phyloP scores from a whole-genome alignment of 2,329 filamentous ascomycete genomes.

The Hymenoscyphus infarciens region DNA sequence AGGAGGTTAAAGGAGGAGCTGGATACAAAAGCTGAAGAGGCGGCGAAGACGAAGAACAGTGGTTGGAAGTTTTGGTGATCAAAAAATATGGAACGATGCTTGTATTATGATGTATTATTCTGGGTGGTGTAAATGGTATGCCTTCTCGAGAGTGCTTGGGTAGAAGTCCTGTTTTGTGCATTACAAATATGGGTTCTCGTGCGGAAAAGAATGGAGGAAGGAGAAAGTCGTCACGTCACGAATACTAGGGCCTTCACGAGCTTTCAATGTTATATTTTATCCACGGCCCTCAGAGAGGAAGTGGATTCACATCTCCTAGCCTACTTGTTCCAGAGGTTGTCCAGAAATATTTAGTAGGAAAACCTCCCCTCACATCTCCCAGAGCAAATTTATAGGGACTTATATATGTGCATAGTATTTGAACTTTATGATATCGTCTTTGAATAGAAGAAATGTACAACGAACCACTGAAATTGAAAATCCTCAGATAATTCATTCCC shows the following conservation, averaged over 20 bases:
- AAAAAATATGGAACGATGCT: not conserved
- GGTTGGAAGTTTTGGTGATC: slow-evolving; percentile 35
- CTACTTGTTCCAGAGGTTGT: no score
- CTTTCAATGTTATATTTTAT: no score
- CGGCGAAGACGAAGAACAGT: slow-evolving; percentile 22
- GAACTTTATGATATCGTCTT: not conserved
- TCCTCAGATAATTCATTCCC: not conserved
- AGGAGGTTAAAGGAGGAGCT: slow-evolving; percentile 43
- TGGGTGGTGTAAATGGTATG: not conserved
- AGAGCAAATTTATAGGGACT: no score
- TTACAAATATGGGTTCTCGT: no score
- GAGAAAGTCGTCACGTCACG: no score
- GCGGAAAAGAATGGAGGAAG: no score
- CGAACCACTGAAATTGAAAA: not conserved
- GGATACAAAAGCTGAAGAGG: slow-evolving; percentile 34
- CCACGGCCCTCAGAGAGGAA: no score
- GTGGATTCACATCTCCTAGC: no score
- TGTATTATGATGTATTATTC: slow-evolving; percentile 4
- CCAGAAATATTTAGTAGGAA: no score
- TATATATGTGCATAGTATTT: no score
- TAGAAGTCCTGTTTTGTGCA: not conserved
- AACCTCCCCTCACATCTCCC: no score
- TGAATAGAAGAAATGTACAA: not conserved
- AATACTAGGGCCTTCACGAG: no score
- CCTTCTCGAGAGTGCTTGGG: not conserved